phyloP scores from a whole-genome alignment of 306 rosid genomes.

The Pterocarpus macrocarpus region DNA sequence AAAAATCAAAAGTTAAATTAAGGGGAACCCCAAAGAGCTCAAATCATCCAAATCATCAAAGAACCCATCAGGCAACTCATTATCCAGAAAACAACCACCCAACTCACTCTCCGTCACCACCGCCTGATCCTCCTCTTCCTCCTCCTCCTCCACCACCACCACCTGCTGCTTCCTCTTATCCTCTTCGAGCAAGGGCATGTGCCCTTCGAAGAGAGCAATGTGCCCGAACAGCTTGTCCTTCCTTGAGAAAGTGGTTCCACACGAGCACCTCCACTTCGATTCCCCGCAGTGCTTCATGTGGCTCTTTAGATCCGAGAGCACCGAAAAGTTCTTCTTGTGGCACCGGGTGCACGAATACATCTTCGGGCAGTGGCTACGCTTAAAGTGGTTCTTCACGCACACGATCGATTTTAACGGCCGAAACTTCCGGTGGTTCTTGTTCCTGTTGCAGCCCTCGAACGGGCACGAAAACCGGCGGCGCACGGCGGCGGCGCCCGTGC shows the following conservation, averaged over 20 bases:
- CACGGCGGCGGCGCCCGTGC: background rate
- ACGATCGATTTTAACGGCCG: conserved; percentile 73
- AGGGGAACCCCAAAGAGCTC: background rate
- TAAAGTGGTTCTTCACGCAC: conserved; percentile 90
- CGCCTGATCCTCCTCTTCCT: conserved; percentile 28
- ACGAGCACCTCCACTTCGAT: conserved; percentile 76
- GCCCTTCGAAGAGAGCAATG: conserved; percentile 82
- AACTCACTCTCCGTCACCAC: background rate
- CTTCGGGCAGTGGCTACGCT: conserved; percentile 93
- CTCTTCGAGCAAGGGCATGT: conserved; percentile 73
- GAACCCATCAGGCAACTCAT: conserved; percentile 55
- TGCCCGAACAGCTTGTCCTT: conserved; percentile 89
- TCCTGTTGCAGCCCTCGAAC: conserved; percentile 73
- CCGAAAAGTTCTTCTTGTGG: conserved; percentile 78
- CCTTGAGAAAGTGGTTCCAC: conserved; percentile 86
- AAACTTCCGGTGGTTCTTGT: conserved; percentile 66
- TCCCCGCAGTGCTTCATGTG: conserved; percentile 80
- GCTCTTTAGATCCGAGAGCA: conserved; percentile 83
- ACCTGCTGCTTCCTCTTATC: conserved; percentile 58
- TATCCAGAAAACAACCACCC: conserved; percentile 33
- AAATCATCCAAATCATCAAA: conserved; percentile 51
- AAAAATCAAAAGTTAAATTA: too few relatives aligned
- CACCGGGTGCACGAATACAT: conserved; percentile 79
- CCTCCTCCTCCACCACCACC: conserved; percentile 24
- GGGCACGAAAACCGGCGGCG: conserved; percentile 79